phyloP scores from a whole-genome alignment of 139 green algal species.

The Chlorella sp. region DNA sequence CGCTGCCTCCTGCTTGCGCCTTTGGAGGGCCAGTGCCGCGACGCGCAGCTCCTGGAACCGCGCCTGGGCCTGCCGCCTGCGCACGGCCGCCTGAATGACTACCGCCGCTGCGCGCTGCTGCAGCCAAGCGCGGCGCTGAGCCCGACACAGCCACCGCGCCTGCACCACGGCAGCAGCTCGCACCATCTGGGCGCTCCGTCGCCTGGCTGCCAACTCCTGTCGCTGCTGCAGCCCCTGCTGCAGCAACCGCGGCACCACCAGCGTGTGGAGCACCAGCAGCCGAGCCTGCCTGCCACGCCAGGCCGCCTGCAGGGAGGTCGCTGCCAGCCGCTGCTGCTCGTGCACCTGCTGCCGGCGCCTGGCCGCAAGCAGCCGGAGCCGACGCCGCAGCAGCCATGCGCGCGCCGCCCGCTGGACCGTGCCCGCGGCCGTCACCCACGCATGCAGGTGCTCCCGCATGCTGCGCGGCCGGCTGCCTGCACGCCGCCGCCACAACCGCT shows the following conservation, averaged over 20 bases:
- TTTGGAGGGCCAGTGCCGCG: conserved; percentile 8
- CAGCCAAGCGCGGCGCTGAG: conserved; percentile 13
- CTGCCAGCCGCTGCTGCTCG: conserved; percentile 12
- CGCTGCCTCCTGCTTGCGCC: too few species aligned
- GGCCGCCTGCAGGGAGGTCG: conserved; percentile 41
- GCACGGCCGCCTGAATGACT: conserved; percentile 53
- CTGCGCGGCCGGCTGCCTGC: neutral
- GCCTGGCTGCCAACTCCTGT: conserved; percentile 5
- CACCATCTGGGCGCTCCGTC: neutral
- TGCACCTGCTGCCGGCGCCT: conserved; percentile 3
- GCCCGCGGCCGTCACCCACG: conserved; percentile 53
- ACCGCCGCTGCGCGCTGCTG: conserved; percentile 31
- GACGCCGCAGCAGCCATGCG: conserved; percentile 35
- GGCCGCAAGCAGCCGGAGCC: conserved; percentile 12
- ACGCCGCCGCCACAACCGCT: conserved; percentile 47
- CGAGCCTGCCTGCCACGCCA: conserved; percentile 40
- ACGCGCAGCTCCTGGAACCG: neutral
- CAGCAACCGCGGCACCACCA: conserved; percentile 34
- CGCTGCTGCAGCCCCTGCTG: conserved; percentile 9
- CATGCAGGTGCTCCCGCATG: conserved; percentile 40
- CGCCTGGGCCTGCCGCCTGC: conserved; percentile 12
- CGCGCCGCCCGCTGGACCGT: conserved; percentile 49
- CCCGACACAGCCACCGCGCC: conserved; percentile 11
- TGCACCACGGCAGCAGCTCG: conserved; percentile 34
- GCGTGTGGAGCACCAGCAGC: conserved; percentile 27